Percentiles rank a stretch among this genome's conserved stretches.
These are phyloP conservation scores for Apiospora arundinis DNA, from an alignment of 2,329 filamentous ascomycete genomes.

Conservation along the genomic window DNA sequence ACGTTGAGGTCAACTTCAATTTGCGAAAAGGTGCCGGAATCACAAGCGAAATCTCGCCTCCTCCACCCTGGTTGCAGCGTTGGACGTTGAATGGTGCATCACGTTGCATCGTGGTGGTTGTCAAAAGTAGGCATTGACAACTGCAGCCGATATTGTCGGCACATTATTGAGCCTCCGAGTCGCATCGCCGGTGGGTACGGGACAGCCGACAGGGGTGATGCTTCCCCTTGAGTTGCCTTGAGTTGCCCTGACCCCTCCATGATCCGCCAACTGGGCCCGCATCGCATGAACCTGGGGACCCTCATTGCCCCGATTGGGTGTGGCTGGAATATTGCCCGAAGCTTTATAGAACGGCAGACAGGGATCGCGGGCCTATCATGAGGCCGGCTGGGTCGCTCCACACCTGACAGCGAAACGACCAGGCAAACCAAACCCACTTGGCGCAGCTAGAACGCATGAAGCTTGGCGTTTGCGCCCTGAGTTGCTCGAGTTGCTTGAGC, in stretches of 20 bases:
- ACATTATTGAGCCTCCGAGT: conserved; percentile 12
- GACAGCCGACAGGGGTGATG: not conserved
- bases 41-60: not conserved
- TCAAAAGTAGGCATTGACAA: not conserved
- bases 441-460: conserved; percentile 15
- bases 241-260: not conserved
- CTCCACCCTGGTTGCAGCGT: conserved; percentile 1
- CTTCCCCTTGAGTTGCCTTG: not conserved
- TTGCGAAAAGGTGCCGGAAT: not conserved
- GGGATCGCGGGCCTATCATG: not conserved
- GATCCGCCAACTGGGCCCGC: not conserved
- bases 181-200: not conserved
- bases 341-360: not conserved
- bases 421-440: not conserved
- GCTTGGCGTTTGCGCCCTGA: not conserved
- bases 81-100: not conserved
- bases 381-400: not conserved
- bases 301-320: not conserved
- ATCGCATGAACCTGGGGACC: not conserved
- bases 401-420: not conserved
- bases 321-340: not conserved
- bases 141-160: not conserved
- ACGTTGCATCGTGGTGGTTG: not conserved
- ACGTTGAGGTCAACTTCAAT: not conserved
- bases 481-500: not conserved